Evolutionary conservation across 768 basidiomycete genomes (phyloP), one percentile per base, ranked within the genome.

Genomic region (Kwoniella shandongensis): DNA sequence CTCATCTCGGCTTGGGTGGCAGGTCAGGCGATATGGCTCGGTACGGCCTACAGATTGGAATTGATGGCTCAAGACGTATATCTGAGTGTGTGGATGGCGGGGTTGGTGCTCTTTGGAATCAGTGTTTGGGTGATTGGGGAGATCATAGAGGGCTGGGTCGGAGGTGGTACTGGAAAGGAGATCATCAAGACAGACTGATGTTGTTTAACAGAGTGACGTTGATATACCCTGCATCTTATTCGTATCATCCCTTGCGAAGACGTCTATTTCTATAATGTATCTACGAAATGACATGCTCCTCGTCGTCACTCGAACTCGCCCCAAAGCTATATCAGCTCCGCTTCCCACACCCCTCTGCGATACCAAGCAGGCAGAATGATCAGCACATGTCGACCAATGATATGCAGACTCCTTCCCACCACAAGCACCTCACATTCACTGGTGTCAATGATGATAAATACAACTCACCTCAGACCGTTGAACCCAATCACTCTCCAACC

Each of bases 31-130:
- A 15, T 92, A 18, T 99, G 96, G 96, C 82, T 98, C 1, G 81
- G 81, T n/a, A 86, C 88, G 63, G 96, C 92, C 0, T 98, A 92
- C 77, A 82, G 82, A 56, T 82, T 99, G 13, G 96, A 99, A 74
- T 92, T 98, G 73, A 74, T 89, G 26, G 92, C 88, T 0, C 74
- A 84, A 55, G 79, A 84, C 49, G 88, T 89, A 11, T 91, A 86
- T 76, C 78, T 84, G 26, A 76, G 80, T 13, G 78, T 98, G 15
- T 99, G 96, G 96, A 48, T 82, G 10, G 81, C 89, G 40, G 83
- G 93, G 13, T 71, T 93, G 50, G 66, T 84, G 0, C 90, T 94
- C 68, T 80, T 93, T 10, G 69, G 80, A 4, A 85, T 86, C 5
- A 89, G 96, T 76, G 81, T 82, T 54, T 92, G 89, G 88, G 84